Evolutionary conservation across 2,329 filamentous ascomycete genomes (phyloP).

Genomic region (Colletotrichum lentis): DNA sequence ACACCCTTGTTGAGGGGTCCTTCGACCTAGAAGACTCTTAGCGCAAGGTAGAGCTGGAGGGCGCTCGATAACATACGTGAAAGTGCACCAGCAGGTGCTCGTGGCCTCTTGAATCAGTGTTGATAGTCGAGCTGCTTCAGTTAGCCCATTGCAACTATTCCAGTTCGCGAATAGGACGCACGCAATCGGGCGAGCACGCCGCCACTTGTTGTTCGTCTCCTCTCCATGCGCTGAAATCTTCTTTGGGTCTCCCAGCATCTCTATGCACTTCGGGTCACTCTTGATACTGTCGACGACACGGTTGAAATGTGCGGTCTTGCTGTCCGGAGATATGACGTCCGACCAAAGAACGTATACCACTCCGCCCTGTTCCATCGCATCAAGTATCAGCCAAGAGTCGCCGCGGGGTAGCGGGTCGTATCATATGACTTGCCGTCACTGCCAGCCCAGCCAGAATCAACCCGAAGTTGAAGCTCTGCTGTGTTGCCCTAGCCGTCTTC

Average conservation of each 20-base stretch:
- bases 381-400: slow-evolving; percentile 15
- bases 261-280: slow-evolving; percentile 73
- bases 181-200: slow-evolving; percentile 69
- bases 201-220: slow-evolving; percentile 82
- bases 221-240: slow-evolving; percentile 86
- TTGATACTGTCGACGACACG: slow-evolving; percentile 82
- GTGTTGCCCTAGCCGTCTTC: slow-evolving; percentile 84
- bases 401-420: slow-evolving; percentile 14
- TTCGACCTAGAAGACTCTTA: slow-evolving; percentile 65
- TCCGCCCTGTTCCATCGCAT: slow-evolving; percentile 63
- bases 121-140: slow-evolving; percentile 65
- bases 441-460: slow-evolving; percentile 77
- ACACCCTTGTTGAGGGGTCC: slow-evolving; percentile 77
- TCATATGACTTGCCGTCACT: slow-evolving; percentile 69
- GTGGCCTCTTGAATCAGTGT: slow-evolving; percentile 76
- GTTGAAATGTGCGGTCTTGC: slow-evolving; percentile 89
- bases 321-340: slow-evolving; percentile 85
- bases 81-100: slow-evolving; percentile 89
- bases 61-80: slow-evolving; percentile 62
- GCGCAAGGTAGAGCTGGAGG: background rate
- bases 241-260: slow-evolving; percentile 76
- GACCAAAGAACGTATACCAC: slow-evolving; percentile 80
- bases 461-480: slow-evolving; percentile 89
- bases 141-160: slow-evolving; percentile 41
- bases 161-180: slow-evolving; percentile 46